Evolutionary conservation across 331 rosid species (phyloP).

Genomic region (Rhamnella rubrinervis): DNA sequence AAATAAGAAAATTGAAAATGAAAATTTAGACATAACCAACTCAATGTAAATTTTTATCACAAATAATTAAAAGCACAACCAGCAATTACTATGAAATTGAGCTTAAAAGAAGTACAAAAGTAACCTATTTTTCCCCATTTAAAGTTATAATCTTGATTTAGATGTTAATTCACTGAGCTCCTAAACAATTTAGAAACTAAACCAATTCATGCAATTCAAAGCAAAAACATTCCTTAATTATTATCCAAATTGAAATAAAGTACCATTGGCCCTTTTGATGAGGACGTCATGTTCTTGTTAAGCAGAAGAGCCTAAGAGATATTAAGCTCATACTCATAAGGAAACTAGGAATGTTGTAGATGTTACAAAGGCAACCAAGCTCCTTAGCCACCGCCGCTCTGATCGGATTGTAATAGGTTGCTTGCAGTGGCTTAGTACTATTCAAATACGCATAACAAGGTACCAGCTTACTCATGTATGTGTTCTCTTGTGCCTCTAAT

Average conservation of each 20-base stretch:
- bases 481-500: slow-evolving; percentile 29
- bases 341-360: slow-evolving; percentile 40
- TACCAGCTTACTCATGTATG: slow-evolving; percentile 34
- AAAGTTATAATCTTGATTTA: no score
- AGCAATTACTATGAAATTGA: no score
- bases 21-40: no score
- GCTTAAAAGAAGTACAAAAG: no score
- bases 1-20: no score
- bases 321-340: slow-evolving; percentile 22
- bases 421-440: slow-evolving; percentile 28
- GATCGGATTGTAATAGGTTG: slow-evolving; percentile 48
- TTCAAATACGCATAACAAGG: slow-evolving; percentile 32
- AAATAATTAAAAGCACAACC: no score
- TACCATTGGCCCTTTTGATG: slow-evolving; percentile 35
- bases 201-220: neutral
- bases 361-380: slow-evolving; percentile 55
- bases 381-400: slow-evolving; percentile 39
- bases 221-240: neutral
- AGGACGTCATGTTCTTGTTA: slow-evolving; percentile 42
- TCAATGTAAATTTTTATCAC: no score
- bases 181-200: neutral
- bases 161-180: neutral
- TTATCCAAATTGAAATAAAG: neutral
- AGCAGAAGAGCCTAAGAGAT: slow-evolving; percentile 36
- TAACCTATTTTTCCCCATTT: no score